Evolutionary conservation across 108 stramenopile species (phyloP), one percentile per base, ranked within the genome.

Genomic region (Chaetoceros muelleri): DNA sequence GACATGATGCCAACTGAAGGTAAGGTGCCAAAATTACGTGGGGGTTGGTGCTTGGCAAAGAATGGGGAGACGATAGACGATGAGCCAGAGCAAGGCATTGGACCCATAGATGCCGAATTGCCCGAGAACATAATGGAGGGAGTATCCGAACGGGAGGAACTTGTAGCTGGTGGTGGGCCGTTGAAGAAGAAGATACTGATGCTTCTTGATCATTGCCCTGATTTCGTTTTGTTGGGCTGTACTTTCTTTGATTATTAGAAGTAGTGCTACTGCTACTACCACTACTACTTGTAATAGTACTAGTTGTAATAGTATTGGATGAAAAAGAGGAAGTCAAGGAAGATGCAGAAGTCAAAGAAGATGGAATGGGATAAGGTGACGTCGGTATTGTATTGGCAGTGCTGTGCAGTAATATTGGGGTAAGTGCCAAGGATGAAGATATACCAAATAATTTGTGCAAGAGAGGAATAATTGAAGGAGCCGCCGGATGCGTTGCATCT

Each of bases 401-500:
- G 34, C 34, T 40, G 13, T 40, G 46, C 22, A 44, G 20, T 8
- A 45, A 21, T 52, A 29, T 26, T 7, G 27, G 30, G 2, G 57
- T 24, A 19, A 24, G 2, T 66, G 71, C 59, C 58, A 73, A 10
- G 24, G 69, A 66, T 25, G 70, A 72, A n/a, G 81, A 80, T 30
- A 82, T 66, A 20, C 84, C 84, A 13, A 92, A 64, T 26, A 92
- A 53, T 68, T 92, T 92, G 73, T 85, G 74, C 52, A 92, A 59
- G 1, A 87, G 80, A 0, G 90, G 84, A 30, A 87, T 61, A 16
- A 92, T 58, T 1, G 86, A 87, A 3, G 84, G 84, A 30, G 90
- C 86, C 7, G 90, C 73, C 2, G 68, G 66, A 40, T 86, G 64
- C 17, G 80, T 85, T 50, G 51, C 52, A 57, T 56, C 31, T n/a